Conservation (phyloP, 106 monocot species). For the Dendrobium nobile region DNA sequence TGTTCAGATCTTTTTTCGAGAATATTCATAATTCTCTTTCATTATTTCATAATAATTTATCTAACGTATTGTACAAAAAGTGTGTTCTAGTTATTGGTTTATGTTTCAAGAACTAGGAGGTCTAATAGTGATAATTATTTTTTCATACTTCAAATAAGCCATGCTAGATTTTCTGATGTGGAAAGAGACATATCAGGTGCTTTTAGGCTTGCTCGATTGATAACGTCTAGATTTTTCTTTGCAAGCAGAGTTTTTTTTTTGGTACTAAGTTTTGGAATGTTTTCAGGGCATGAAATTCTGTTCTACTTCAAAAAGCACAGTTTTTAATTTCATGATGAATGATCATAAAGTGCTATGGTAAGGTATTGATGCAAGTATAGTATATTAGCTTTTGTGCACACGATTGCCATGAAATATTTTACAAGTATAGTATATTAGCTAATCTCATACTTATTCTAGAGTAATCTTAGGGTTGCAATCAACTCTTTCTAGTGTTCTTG, state of each 20-base stretch:
- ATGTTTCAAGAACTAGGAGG: not conserved
- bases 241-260: too few species aligned
- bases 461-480: not conserved
- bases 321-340: too few species aligned
- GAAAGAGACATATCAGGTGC: not conserved
- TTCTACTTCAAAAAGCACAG: too few species aligned
- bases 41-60: not conserved
- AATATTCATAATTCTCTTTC: not conserved
- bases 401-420: not conserved
- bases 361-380: not conserved
- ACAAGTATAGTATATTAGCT: not conserved
- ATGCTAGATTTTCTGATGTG: not conserved
- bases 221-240: not conserved
- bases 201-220: not conserved
- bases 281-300: too few species aligned
- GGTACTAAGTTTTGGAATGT: too few species aligned
- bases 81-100: not conserved
- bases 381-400: not conserved
- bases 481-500: not conserved
- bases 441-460: not conserved
- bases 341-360: not conserved
- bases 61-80: not conserved
- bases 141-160: not conserved
- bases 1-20: not conserved
- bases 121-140: not conserved